A percentile compares a stretch with the other conserved stretches of the same genome.
phyloP scores from a whole-genome alignment of 345 rosid genomes.

The Garcia nutans region DNA sequence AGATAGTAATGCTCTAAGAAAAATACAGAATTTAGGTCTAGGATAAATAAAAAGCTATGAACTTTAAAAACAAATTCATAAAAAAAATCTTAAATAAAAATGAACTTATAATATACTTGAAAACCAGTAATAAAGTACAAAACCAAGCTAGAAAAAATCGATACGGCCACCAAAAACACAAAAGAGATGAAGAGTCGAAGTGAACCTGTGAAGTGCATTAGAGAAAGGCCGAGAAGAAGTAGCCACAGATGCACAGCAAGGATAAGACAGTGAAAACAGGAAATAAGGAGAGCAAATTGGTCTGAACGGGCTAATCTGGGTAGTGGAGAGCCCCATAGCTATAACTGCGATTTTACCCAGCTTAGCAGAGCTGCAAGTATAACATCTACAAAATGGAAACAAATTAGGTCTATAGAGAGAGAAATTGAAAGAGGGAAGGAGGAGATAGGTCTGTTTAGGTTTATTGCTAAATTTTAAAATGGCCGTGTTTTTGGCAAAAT shows the following conservation, averaged over 20 bases:
- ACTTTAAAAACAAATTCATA: background rate
- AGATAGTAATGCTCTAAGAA: too few relatives aligned
- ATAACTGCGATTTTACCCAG: conserved; percentile 52
- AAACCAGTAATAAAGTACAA: too few relatives aligned
- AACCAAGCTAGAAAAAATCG: background rate
- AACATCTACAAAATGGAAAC: background rate
- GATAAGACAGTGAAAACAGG: conserved; percentile 34
- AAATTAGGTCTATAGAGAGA: too few relatives aligned
- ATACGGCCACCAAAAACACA: background rate
- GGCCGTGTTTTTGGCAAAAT: too few relatives aligned
- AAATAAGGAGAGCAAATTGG: conserved; percentile 44
- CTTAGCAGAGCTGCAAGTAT: conserved; percentile 16
- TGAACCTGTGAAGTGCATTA: conserved; percentile 40
- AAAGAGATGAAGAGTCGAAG: background rate
- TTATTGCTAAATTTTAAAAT: too few relatives aligned
- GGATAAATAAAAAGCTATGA: background rate
- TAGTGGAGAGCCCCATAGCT: conserved; percentile 63
- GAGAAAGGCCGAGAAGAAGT: conserved; percentile 14
- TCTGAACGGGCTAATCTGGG: conserved; percentile 38
- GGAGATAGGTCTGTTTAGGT: too few relatives aligned
- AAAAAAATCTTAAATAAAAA: background rate
- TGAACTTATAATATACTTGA: background rate
- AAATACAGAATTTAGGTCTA: background rate
- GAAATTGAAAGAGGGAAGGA: too few relatives aligned
- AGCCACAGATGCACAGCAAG: conserved; percentile 31